Evolutionary conservation across 257 asterid species (phyloP), one percentile per base, ranked within the genome.

Genomic region (Solanum arcanum): DNA sequence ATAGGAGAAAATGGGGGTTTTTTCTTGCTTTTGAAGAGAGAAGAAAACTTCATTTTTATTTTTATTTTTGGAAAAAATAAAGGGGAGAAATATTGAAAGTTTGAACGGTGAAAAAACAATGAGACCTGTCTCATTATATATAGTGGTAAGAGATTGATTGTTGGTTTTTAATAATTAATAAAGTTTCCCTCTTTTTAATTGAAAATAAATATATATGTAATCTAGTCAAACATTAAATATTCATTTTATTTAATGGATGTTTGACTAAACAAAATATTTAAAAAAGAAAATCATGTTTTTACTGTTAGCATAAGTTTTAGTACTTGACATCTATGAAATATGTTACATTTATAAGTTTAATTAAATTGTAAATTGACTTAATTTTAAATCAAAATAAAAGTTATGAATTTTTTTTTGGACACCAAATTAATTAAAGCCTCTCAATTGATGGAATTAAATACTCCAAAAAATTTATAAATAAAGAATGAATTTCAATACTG

Each of bases 21-120:
- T 66, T 87, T 92, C 8, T 84, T 10, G 87, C 88, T 33, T 90
- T 93, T 93, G 87, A 87, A 92, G 2, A 91, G 90, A 75, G 85
- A 94, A 9, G 95, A 93, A n/a, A 94, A 87, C 64, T 89, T 92
- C 91, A 90, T 90, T 85, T 59, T 20, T 88, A 37, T 37, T 37
- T 37, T 37, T 89, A 33, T 74, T 88, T 90, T 37, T 41, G 83
- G 13, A 23, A 52, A 52, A 18, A 49, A 23, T 21, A 12, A 60
- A 23, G 8, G 70, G 5, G 83, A 47, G 39, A 37, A 37, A 37
- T 6, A 16, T 42, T 69, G 75, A 41, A 35, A 35, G 74, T 86
- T 86, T 86, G 73, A 86, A 75, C 37, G 84, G 25, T 25, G 6
- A 64, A 47, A 66, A 66, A 29, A 14, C 29, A 16, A 18, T 44